These are phyloP conservation scores for Trypanosoma rangeli DNA, from an alignment of 208 protist species.

Conservation along the genomic window DNA sequence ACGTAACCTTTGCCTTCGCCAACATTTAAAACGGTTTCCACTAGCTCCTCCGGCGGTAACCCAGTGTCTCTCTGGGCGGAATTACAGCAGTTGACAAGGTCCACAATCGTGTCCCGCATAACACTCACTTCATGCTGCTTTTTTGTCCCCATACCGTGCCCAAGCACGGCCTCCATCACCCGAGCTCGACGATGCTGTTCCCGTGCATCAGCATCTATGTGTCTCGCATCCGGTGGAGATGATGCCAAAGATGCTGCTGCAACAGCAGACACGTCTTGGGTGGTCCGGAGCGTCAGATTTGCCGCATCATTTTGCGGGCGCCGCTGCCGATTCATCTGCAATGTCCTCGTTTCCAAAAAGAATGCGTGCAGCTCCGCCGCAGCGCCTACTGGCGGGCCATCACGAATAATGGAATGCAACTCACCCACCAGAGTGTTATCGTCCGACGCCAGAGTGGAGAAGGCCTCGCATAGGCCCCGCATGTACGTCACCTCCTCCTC, in stretches of 20 bases:
- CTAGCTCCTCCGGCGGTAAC: not conserved
- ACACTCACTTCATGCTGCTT: conserved; percentile 89
- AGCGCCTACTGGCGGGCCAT: conserved; percentile 41
- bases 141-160: conserved; percentile 77
- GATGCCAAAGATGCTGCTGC: not conserved
- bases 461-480: conserved; percentile 44
- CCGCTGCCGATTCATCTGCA: conserved; percentile 28
- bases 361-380: conserved; percentile 28
- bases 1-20: conserved; percentile 92
- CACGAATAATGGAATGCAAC: conserved; percentile 41
- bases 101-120: conserved; percentile 63
- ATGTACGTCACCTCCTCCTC: conserved; percentile 51
- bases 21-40: conserved; percentile 84
- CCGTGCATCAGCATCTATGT: not conserved
- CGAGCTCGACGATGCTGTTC: conserved; percentile 18
- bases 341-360: conserved; percentile 27
- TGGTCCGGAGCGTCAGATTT: conserved; percentile 34
- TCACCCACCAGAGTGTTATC: conserved; percentile 30
- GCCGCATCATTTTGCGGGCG: conserved; percentile 50
- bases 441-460: conserved; percentile 31
- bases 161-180: conserved; percentile 61
- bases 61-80: not conserved
- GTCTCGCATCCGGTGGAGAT: not conserved
- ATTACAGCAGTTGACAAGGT: conserved; percentile 58
- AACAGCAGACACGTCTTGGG: not conserved